Evolutionary conservation across 2,329 filamentous ascomycete genomes (phyloP).

Genomic region (Diaporthe sp.): DNA sequence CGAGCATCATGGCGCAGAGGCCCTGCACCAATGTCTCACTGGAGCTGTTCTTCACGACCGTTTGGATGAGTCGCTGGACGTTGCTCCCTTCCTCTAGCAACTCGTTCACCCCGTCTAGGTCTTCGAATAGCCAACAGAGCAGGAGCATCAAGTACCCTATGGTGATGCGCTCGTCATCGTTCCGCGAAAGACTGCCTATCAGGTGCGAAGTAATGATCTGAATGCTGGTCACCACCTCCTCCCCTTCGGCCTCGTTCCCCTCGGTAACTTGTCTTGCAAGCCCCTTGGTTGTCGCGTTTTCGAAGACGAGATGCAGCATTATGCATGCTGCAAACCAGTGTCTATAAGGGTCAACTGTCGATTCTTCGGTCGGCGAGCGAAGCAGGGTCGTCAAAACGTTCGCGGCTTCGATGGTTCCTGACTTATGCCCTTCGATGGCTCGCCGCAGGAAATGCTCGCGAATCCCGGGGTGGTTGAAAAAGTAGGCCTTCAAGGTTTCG

Average conservation of each 20-base stretch:
- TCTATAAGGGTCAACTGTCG: conserved; percentile 84
- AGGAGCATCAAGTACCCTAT: conserved; percentile 93
- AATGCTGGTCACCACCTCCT: conserved; percentile 95
- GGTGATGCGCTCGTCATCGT: conserved; percentile 82
- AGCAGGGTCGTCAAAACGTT: conserved; percentile 91
- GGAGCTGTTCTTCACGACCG: conserved; percentile 72
- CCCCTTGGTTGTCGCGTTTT: conserved; percentile 83
- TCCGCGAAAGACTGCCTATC: conserved; percentile 81
- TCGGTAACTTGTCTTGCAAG: conserved; percentile 87
- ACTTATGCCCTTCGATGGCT: conserved; percentile 88
- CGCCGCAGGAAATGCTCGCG: conserved; percentile 87
- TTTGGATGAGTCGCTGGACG: conserved; percentile 86
- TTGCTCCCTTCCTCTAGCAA: conserved; percentile 93
- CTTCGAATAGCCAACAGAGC: conserved; percentile 91
- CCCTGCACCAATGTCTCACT: conserved; percentile 81
- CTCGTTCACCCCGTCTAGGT: conserved; percentile 91
- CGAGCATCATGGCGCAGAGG: conserved; percentile 85
- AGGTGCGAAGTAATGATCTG: conserved; percentile 90
- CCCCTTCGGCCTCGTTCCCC: conserved; percentile 88
- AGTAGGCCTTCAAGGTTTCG: conserved; percentile 93
- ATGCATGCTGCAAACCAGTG: conserved; percentile 92
- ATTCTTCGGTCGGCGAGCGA: conserved; percentile 71
- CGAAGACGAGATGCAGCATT: conserved; percentile 86
- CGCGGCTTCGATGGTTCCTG: conserved; percentile 83
- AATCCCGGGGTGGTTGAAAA: conserved; percentile 84